Evolutionary conservation across 495 filamentous ascomycete species (phyloP).

Genomic region (Neurospora discreta): DNA sequence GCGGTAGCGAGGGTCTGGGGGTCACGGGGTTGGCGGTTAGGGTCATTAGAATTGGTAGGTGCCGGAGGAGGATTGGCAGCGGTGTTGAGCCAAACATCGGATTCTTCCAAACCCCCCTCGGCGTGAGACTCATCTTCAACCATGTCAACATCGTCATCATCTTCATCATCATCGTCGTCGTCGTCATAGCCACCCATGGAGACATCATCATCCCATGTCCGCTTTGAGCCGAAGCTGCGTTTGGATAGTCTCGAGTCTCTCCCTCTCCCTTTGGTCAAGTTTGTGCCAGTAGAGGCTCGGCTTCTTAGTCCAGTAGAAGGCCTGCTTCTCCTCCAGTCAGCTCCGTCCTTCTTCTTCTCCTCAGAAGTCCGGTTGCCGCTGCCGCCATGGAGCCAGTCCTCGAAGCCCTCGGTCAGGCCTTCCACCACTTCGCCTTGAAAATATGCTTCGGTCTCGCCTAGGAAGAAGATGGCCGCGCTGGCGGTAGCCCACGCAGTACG

Average conservation of each 20-base stretch:
- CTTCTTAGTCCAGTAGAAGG: slow-evolving; percentile 1
- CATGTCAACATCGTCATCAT: slow-evolving; percentile 14
- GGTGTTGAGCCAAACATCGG: not conserved
- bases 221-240: not conserved
- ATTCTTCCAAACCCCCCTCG: not conserved
- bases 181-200: not conserved
- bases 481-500: slow-evolving; percentile 78
- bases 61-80: not conserved
- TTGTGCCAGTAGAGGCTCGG: slow-evolving; percentile 5
- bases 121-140: slow-evolving; percentile 2
- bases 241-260: not conserved
- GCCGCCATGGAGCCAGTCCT: slow-evolving; percentile 33
- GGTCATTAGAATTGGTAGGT: not conserved
- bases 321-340: not conserved
- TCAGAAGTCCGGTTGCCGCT: slow-evolving; percentile 12
- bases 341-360: slow-evolving; percentile 1
- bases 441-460: slow-evolving; percentile 75
- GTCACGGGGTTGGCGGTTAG: slow-evolving; percentile 41
- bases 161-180: not conserved
- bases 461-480: slow-evolving; percentile 72
- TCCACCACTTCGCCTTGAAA: slow-evolving; percentile 84
- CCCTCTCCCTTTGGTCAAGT: not conserved
- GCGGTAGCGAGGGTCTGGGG: slow-evolving; percentile 73
- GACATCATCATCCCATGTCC: not conserved
- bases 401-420: slow-evolving; percentile 61